phyloP scores from a whole-genome alignment of 345 rosid species.

The Eucalyptus brandiana region DNA sequence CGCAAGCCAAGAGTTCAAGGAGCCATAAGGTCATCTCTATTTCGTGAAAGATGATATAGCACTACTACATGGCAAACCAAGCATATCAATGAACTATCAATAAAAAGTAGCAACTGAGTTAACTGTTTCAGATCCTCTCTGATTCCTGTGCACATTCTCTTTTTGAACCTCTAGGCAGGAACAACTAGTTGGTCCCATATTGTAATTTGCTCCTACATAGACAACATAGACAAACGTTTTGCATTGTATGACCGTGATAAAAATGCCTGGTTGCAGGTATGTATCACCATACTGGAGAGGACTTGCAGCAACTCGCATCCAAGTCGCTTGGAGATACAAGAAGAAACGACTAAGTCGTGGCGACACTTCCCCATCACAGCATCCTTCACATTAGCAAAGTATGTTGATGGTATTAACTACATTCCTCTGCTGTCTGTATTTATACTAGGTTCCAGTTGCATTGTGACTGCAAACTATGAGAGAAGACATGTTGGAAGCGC shows the following conservation, averaged over 20 bases:
- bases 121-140: not conserved
- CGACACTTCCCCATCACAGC: not conserved
- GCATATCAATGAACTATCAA: not conserved
- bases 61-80: not conserved
- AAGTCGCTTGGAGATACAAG: constrained; percentile 81
- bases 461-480: not conserved
- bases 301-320: constrained; percentile 50
- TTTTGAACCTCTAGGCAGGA: not conserved
- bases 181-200: not conserved
- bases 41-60: not conserved
- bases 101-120: not conserved
- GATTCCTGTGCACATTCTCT: not conserved
- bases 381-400: not conserved
- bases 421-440: not conserved
- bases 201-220: not conserved
- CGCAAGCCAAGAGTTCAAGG: constrained; percentile 63
- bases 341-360: constrained; percentile 26
- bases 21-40: constrained; percentile 50
- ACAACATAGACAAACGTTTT: not conserved
- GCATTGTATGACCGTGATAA: not conserved
- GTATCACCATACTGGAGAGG: constrained; percentile 73
- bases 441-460: not conserved
- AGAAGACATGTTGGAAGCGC: not conserved
- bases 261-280: constrained; percentile 24
- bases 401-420: not conserved